Evolutionary conservation across 177 flowering plant genomes (phyloP).

Genomic region (Tripterygium wilfordii): DNA sequence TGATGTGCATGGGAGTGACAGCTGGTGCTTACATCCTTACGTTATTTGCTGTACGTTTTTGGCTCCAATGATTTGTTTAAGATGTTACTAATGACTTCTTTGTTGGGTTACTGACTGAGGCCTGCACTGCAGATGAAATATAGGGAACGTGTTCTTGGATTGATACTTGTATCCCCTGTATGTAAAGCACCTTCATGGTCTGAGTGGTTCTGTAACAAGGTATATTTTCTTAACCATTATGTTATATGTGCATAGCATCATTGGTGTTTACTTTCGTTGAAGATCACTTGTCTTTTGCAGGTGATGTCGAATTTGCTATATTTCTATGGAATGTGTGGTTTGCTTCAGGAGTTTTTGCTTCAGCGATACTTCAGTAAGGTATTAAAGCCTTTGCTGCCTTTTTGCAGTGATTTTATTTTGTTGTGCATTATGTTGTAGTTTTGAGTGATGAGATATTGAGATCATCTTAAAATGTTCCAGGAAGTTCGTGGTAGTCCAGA

Average conservation of each 20-base stretch:
- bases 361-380: conserved; percentile 96
- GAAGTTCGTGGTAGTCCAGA: conserved; percentile 84
- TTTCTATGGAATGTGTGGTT: conserved; percentile 87
- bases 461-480: conserved; percentile 25
- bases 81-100: neutral
- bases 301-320: conserved; percentile 77
- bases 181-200: conserved; percentile 73
- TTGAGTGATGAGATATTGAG: neutral
- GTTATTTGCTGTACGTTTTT: conserved; percentile 70
- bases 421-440: neutral
- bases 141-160: conserved; percentile 50
- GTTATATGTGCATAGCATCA: neutral
- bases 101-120: neutral
- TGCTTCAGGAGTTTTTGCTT: conserved; percentile 73
- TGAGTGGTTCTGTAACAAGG: conserved; percentile 79
- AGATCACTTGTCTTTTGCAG: conserved; percentile 25
- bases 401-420: neutral
- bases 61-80: neutral
- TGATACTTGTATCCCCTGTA: conserved; percentile 68
- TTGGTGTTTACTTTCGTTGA: neutral
- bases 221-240: conserved; percentile 8
- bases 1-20: conserved; percentile 96
- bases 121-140: conserved; percentile 45
- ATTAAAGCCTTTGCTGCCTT: neutral
- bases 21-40: conserved; percentile 95